These are phyloP conservation scores for Suaeda aralocaspica DNA, from an alignment of 148 eudicot species.

Conservation along the genomic window DNA sequence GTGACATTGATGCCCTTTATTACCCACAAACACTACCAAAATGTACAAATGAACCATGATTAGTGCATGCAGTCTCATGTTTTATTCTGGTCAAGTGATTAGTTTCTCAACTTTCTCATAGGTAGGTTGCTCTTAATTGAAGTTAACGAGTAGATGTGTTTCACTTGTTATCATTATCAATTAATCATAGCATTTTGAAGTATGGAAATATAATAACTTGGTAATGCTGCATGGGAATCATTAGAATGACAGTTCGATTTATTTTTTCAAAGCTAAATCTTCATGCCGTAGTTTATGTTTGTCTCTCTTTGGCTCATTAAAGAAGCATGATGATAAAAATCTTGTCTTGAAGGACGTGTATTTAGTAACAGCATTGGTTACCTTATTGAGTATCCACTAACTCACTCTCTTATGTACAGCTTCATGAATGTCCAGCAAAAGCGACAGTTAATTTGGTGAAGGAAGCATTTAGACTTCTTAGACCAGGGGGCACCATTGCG, in stretches of 20 bases:
- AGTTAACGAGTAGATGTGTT: too few relatives aligned
- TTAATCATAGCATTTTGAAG: too few relatives aligned
- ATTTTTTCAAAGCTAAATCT: background rate
- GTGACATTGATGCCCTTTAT: background rate
- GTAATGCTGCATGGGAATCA: background rate
- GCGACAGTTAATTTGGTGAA: constrained; percentile 71
- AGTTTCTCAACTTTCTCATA: background rate
- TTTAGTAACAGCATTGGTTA: background rate
- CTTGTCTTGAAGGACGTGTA: background rate
- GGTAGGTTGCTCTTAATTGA: background rate
- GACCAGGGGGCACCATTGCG: constrained; percentile 92
- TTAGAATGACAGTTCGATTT: background rate
- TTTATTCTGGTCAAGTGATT: background rate
- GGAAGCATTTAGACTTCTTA: constrained; percentile 85
- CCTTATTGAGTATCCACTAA: constrained; percentile 1
- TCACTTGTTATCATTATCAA: background rate
- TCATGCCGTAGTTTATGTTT: background rate
- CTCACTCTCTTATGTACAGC: constrained; percentile 34
- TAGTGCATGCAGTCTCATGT: too few relatives aligned
- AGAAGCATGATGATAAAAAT: background rate
- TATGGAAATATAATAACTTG: background rate
- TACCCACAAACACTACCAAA: background rate
- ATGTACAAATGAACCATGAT: background rate
- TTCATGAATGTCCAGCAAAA: constrained; percentile 89
- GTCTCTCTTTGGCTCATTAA: background rate